Conservation (phyloP, 495 filamentous ascomycete genomes). For the Durotheca rogersii region DNA sequence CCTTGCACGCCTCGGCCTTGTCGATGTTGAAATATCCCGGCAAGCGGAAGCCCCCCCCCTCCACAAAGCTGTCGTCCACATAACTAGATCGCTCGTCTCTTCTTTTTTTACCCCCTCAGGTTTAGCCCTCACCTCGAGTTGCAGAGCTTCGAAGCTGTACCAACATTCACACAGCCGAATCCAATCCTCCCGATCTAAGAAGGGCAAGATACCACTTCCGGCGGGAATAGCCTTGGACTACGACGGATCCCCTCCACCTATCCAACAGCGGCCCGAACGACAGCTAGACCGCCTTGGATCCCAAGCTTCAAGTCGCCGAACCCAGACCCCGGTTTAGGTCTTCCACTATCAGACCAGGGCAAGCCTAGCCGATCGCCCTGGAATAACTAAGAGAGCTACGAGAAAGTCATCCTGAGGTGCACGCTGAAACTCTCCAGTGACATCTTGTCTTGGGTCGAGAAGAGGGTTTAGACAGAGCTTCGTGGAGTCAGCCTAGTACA, state of each 20-base stretch:
- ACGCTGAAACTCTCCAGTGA: not conserved
- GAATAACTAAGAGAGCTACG: slow-evolving; percentile 1
- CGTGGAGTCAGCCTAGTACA: slow-evolving; percentile 3
- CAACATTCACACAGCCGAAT: slow-evolving; percentile 11
- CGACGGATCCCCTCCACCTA: slow-evolving; percentile 4
- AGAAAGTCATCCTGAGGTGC: slow-evolving; percentile 4
- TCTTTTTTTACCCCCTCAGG: slow-evolving; percentile 14
- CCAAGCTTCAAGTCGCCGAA: slow-evolving; percentile 1
- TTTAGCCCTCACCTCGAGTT: slow-evolving; percentile 6
- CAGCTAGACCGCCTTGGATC: slow-evolving; percentile 1
- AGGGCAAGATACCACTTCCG: slow-evolving; percentile 9
- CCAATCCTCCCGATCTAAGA: slow-evolving; percentile 12
- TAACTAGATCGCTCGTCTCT: slow-evolving; percentile 15
- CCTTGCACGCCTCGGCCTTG: slow-evolving; percentile 16
- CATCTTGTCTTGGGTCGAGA: slow-evolving; percentile 1
- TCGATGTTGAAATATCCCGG: slow-evolving; percentile 22
- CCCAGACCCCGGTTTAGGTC: not conserved
- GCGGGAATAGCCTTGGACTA: slow-evolving; percentile 6
- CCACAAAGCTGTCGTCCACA: slow-evolving; percentile 28
- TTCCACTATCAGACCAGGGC: not conserved
- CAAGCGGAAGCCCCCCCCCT: slow-evolving; percentile 26
- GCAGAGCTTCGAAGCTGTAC: slow-evolving; percentile 10
- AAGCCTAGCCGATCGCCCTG: slow-evolving; percentile 1
- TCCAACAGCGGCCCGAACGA: slow-evolving; percentile 10
- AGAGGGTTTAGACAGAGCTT: slow-evolving; percentile 3